Conservation (phyloP, 768 basidiomycete genomes). For the Clitopilus hobsonii region DNA sequence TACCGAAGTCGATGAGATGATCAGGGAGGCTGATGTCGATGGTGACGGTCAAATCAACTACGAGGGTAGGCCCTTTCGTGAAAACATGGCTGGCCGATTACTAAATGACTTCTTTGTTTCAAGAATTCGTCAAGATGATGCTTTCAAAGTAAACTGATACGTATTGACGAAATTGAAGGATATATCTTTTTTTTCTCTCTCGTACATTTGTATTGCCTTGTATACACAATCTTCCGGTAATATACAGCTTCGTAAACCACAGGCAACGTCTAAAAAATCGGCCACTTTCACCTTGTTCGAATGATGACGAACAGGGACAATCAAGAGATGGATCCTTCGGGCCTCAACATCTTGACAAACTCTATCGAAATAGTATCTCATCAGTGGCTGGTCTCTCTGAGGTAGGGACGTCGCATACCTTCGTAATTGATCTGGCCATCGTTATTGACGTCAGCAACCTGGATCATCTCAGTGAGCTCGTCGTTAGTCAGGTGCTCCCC, state of each 20-base stretch:
- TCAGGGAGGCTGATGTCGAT: constrained; percentile 91
- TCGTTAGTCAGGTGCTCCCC: constrained; percentile 66
- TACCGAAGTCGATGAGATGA: constrained; percentile 92
- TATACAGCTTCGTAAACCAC: background rate
- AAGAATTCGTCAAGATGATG: constrained; percentile 88
- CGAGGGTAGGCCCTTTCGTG: constrained; percentile 45
- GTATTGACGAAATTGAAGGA: background rate
- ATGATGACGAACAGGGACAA: background rate
- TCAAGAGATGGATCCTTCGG: background rate
- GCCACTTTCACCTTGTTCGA: too few relatives aligned
- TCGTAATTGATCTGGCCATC: constrained; percentile 74
- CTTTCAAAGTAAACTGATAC: constrained; percentile 47
- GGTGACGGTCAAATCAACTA: constrained; percentile 94
- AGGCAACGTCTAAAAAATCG: background rate
- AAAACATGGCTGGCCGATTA: constrained; percentile 2
- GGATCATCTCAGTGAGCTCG: constrained; percentile 89
- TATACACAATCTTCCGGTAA: background rate
- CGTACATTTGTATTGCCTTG: background rate
- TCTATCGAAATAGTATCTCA: background rate
- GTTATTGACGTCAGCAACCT: constrained; percentile 82
- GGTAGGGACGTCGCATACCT: too few relatives aligned
- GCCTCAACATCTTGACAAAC: background rate
- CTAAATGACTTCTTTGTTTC: constrained; percentile 1
- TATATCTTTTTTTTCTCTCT: background rate
- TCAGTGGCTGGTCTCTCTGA: too few relatives aligned